Evolutionary conservation across 768 basidiomycete species (phyloP), one percentile per base, ranked within the genome.

Genomic region (Lyophyllum shimeji): DNA sequence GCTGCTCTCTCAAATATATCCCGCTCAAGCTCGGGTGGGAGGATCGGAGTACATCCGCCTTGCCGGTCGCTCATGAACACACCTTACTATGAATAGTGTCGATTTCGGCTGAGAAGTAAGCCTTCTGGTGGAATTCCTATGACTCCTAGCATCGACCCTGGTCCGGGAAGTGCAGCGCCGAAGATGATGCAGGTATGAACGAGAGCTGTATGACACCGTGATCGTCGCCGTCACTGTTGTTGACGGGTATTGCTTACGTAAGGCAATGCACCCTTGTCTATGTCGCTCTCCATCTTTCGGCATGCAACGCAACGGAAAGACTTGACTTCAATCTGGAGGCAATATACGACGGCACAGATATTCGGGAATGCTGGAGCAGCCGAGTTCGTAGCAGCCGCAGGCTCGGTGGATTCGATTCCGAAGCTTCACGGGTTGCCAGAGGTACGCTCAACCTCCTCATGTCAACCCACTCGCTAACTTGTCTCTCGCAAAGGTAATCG

Each of bases 391-490:
- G 76, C 72, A 39, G 68, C 74, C 17, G 78, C 78, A 8, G 69
- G 67, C 18, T 70, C 73, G 1, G 58, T 67, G 11, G 58, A 65
- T 1, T 71, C 71, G 18, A 72, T 82, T 18, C 79, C 80, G 11
- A 65, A 65, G 47, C 67, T 76, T 5, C 63, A 71, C 43, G 77
- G 75, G 40, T 63, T 77, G 44, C 80, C 80, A 1, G 80, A 81
- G 68, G 80, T 78, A 52, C 39, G 44, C 20, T 20, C 15, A 34
- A 18, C 11, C 13, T 52, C 34, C 21, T 31, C 2, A 31, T 25
- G n/a, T n/a, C 11, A 12, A 24, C 9, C 17, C 39, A 2, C 15
- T 40, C 3, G 39, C 39, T 40, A 31, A 44, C 27, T 53, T 63
- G 9, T 53, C 45, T 23, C 18, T 15, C 18, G 7, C 11, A 11